Evolutionary conservation across 306 rosid species (phyloP), one percentile per base, ranked within the genome.

Genomic region (Trifolium dubium): DNA sequence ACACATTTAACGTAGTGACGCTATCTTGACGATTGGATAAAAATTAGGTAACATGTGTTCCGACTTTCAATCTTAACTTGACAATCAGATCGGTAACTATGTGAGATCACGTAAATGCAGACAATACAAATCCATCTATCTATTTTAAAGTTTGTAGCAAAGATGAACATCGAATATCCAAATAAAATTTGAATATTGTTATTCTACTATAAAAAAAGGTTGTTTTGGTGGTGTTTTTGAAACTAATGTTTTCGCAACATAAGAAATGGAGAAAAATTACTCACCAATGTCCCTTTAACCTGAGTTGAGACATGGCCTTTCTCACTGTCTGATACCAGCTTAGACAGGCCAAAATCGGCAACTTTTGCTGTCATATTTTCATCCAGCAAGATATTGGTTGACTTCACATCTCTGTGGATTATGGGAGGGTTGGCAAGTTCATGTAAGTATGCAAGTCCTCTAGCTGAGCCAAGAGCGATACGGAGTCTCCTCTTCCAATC

Each of bases 401-500:
- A 87, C 82, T 94, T 94, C 51, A 94, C 88, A 76, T 94, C 98
- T 81, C 98, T 83, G 67, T 94, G 98, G 73, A 94, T 94, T 63
- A 94, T 94, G 39, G 97, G 96, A 79, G 98, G 98, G 74, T 89
- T 88, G 39, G 98, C 98, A 65, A 91, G 98, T 77, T 94, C 98
- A 43, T 94, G 98, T 9, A 91, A 83, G 77, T 94, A 94, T 55
- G 97, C 85, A n/a, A 94, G 88, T 79, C 98, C 98, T 88, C 98
- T 85, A 0, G 96, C 96, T 3, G 96, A 94, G 70, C 98, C 98
- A 59, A 94, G 96, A 41, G 98, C 92, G 41, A 91, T 51, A 5
- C 96, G 93, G 31, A 94, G 94, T 73, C 98, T 88, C 81, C 96
- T 89, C 84, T 94, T 94, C 98, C 98, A 94, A 68, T 94, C 98